Base-by-base conservation (phyloP, 2,329 filamentous ascomycete genomes). In the Emmonsia crescens region DNA sequence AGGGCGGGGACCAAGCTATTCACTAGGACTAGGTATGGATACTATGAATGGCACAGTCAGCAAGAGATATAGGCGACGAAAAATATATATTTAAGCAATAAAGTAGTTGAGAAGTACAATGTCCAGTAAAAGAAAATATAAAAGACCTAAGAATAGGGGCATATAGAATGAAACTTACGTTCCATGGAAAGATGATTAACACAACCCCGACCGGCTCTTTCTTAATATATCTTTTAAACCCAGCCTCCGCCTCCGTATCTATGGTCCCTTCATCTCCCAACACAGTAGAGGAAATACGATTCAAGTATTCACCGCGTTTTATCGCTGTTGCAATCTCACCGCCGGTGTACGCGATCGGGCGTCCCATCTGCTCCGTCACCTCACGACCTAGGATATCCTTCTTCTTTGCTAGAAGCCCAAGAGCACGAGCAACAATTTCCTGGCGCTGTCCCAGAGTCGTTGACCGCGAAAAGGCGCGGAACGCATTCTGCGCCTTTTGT, bases 1-100 rank as follows among this genome's bases (percentile, higher is more conserved):
- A 97, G 81, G n/a, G 93, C 93, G 21, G 93, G 93, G 65, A 97
- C 85, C 62, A 97, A 81, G 14, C 91, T 92, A 79, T 97, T 97
- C 72, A 96, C 85, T 36, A 96, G 84, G 67, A 92, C 96, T 57
- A 97, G 80, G 75, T 96, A 97, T 29, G 93, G 93, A 72, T 97
- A 97, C 91, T 96, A 69, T 33, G 48, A 57, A 59, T 19, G 38
- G n/a, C 16, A 56, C 54, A 55, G 38, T 59, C 51, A 60, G 60
- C 76, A 27, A 54, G 29, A 36, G n/a, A 24, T 21, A 46, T 21
- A 24, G 16, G 24, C 46, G 24, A 3, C 14, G 24, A 10, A 16
- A 48, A 27, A 8, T 8, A 44, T 44, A 44, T 19, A 44, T 44
- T 19, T 5, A 24, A 21, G 44, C 44, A 31, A 51, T 33, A 52